Evolutionary conservation across 2,329 filamentous ascomycete species (phyloP), one percentile per base, ranked within the genome.

Genomic region (Claviceps spartinae): DNA sequence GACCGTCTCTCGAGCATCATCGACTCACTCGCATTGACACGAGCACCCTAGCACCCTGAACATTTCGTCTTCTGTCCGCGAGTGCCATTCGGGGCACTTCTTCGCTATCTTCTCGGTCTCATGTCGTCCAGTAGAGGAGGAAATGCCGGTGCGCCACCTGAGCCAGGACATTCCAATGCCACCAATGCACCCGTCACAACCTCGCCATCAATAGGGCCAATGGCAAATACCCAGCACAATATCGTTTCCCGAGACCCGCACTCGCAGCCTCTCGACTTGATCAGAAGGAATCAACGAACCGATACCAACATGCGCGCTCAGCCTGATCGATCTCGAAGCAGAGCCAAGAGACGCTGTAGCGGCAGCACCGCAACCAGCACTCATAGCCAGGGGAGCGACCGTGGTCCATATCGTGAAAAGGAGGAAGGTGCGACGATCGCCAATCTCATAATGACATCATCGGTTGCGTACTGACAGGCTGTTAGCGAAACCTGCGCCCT

Each of bases 311-410:
- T 69, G 52, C 71, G 75, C 44, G 5, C 71, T 14, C 74, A 75
- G 54, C 74, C 74, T 9, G 74, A 75, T 51, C 71, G 77, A 57
- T 85, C 84, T 47, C 78, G 84, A 44, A 88, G 86, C 62, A 75
- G 78, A 61, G 80, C 75, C 20, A 85, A 87, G 64, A 76, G 88
- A 56, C 78, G 88, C 54, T 83, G 93, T 59, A 94, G 88, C 61
- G 84, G 81, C 24, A 93, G 87, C 66, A 90, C 86, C 41, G 83
- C 76, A n/a, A 80, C 83, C 41, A 93, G 86, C 68, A 93, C 85
- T 63, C 81, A 87, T 55, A 93, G 86, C 61, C 84, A 85, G 6
- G 86, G 83, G 57, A 85, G 83, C 58, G 87, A 91, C 51, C 73
- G 83, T 51, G 72, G 72, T 30, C 65, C 72, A 55, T 68, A 74